Evolutionary conservation across 2,329 filamentous ascomycete species (phyloP).

Genomic region (Pyrenophora tritici-repentis): DNA sequence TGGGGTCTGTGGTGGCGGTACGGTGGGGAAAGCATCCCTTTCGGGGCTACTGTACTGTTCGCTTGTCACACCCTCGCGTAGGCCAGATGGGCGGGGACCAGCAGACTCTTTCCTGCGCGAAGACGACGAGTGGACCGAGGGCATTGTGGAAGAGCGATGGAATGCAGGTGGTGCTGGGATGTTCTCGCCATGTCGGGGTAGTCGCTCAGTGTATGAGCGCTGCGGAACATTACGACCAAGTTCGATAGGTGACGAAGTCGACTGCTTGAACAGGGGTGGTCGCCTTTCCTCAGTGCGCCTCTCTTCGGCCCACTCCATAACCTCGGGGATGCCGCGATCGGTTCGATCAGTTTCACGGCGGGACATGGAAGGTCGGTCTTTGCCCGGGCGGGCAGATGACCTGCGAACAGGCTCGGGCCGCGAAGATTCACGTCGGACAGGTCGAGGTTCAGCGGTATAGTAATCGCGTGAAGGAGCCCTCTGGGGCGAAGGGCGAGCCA

Average conservation of each 20-base stretch:
- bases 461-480: constrained; percentile 42
- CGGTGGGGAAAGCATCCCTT: constrained; percentile 23
- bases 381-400: constrained; percentile 41
- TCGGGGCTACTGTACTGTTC: constrained; percentile 33
- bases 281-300: constrained; percentile 22
- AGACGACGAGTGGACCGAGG: constrained; percentile 23
- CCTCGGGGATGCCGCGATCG: constrained; percentile 38
- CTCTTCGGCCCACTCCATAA: constrained; percentile 41
- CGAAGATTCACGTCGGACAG: constrained; percentile 27
- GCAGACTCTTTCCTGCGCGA: constrained; percentile 35
- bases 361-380: constrained; percentile 34
- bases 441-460: constrained; percentile 31
- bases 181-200: constrained; percentile 35
- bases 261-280: constrained; percentile 46
- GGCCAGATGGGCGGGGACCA: constrained; percentile 31
- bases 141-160: constrained; percentile 53
- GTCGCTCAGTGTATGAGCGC: constrained; percentile 37
- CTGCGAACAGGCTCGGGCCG: constrained; percentile 40
- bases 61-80: constrained; percentile 38
- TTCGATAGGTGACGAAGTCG: constrained; percentile 45
- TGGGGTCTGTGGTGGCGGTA: constrained; percentile 27
- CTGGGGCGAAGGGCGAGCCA: constrained; percentile 31
- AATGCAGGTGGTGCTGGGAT: constrained; percentile 44
- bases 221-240: constrained; percentile 30
- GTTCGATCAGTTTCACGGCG: constrained; percentile 34